Conservation (phyloP, 2,329 filamentous ascomycete species). For the Leptographium radiaticola region DNA sequence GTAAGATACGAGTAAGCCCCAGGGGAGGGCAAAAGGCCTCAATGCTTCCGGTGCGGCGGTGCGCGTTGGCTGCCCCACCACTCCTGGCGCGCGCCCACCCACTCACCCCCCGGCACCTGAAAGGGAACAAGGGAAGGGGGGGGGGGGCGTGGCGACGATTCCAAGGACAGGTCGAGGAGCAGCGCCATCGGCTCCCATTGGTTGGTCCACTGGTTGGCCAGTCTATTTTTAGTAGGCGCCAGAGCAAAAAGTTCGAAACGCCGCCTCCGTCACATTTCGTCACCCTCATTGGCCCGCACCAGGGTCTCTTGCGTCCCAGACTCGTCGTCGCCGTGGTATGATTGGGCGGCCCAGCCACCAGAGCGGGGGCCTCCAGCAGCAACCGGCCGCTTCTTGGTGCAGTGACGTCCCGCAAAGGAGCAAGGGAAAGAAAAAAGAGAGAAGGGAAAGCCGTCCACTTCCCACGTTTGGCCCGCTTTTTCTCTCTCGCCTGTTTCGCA, state of each 20-base stretch:
- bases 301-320: neutral
- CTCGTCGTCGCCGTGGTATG: neutral
- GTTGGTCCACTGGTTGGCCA: constrained; percentile 7
- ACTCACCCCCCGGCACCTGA: no score
- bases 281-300: constrained; percentile 5
- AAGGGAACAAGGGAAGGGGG: no score
- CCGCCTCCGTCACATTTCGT: constrained; percentile 3
- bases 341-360: neutral
- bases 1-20: neutral
- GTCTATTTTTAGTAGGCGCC: constrained; percentile 14
- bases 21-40: neutral
- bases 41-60: neutral
- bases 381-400: neutral
- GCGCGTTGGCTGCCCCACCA: neutral
- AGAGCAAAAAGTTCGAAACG: constrained; percentile 10
- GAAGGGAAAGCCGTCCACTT: neutral
- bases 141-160: neutral
- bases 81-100: neutral
- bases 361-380: neutral
- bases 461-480: constrained; percentile 3
- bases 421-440: neutral
- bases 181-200: constrained; percentile 5
- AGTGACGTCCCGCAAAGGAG: neutral
- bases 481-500: constrained; percentile 6
- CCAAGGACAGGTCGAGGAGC: neutral